Base-by-base conservation (phyloP, 1,139 yeast genomes). In the Kodamaea sp. region DNA sequence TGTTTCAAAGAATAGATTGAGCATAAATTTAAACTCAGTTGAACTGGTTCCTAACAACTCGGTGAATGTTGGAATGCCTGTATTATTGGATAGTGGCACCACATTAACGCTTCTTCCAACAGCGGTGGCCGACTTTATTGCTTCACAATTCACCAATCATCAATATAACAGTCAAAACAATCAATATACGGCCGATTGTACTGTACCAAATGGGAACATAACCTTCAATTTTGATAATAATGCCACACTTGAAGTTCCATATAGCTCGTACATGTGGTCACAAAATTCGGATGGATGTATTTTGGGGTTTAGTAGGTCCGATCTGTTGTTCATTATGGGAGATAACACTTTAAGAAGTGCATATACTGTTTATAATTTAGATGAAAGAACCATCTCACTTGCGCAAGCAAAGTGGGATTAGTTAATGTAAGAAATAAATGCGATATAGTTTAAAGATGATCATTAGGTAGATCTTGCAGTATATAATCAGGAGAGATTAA, bases 51-150 rank as follows among this genome's bases (percentile, higher is more conserved):
- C 5, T 15, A 7, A 25, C 7, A 25, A 25, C 24, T 24, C 24
- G 11, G 31, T 29, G 27, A 27, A 33, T 11, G 29, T 32, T 9
- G 25, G 35, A 26, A 12, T 29, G 35, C 63, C 76, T 1, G 84
- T 81, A 3, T 57, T 79, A 33, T 59, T 84, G 31, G 92, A 84
- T 58, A 75, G 87, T 2, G 92, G 92, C 33, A 75, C 89, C 7
- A 78, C 89, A 2, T 58, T 78, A 35, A 68, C 83, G 5, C 73
- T 71, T 46, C 56, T 80, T 2, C 84, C 87, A 15, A 36, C 50
- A 1, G 53, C 47, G n/a, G 50, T 74, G 23, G 58, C 77, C 9
- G 50, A 53, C 3, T 45, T 57, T 4, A 58, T 81, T 40, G 79
- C 75, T 0, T 15, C 20, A 15, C 20, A 15, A 15, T 15, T 15